Percentiles rank a stretch among this genome's conserved stretches.
Evolutionary conservation across 2,329 filamentous ascomycete genomes (phyloP).

Genomic region (Escovopsis weberi): DNA sequence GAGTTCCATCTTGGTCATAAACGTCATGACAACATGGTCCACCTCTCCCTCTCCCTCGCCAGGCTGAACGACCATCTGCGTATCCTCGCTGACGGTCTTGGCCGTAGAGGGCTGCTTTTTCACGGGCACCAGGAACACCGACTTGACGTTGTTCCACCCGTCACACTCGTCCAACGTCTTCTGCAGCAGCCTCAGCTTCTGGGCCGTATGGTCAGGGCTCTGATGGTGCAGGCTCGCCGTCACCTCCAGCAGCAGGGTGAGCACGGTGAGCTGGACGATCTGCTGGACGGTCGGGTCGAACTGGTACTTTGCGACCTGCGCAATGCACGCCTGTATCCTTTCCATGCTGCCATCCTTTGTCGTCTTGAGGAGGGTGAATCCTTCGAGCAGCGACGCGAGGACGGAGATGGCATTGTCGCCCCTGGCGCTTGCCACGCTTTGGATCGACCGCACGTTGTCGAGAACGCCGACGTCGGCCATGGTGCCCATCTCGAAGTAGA

Average conservation of each 20-base stretch:
- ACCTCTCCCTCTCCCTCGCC: constrained; percentile 28
- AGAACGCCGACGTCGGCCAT: constrained; percentile 48
- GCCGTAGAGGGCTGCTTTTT: constrained; percentile 32
- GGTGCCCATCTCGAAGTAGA: constrained; percentile 47
- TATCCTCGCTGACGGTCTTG: constrained; percentile 42
- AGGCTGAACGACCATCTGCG: constrained; percentile 35
- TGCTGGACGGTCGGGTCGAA: constrained; percentile 45
- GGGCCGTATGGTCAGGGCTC: constrained; percentile 36
- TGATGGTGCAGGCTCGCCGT: constrained; percentile 53
- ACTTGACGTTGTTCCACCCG: constrained; percentile 31
- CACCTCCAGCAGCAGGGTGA: constrained; percentile 55
- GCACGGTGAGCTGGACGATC: constrained; percentile 50
- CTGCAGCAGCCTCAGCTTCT: constrained; percentile 50
- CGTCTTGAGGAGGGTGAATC: constrained; percentile 51
- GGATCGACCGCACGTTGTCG: constrained; percentile 54
- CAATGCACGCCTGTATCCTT: constrained; percentile 57
- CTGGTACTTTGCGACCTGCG: constrained; percentile 59
- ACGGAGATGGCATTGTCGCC: constrained; percentile 51
- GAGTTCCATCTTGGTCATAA: constrained; percentile 45
- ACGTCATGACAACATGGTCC: constrained; percentile 45
- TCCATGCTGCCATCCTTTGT: constrained; percentile 52
- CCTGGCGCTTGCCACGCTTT: constrained; percentile 40
- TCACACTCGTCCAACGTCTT: constrained; percentile 43
- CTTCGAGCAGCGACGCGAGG: constrained; percentile 52
- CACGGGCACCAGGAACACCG: constrained; percentile 41